Evolutionary conservation across 345 rosid species (phyloP).

Genomic region (Balakata baccata): DNA sequence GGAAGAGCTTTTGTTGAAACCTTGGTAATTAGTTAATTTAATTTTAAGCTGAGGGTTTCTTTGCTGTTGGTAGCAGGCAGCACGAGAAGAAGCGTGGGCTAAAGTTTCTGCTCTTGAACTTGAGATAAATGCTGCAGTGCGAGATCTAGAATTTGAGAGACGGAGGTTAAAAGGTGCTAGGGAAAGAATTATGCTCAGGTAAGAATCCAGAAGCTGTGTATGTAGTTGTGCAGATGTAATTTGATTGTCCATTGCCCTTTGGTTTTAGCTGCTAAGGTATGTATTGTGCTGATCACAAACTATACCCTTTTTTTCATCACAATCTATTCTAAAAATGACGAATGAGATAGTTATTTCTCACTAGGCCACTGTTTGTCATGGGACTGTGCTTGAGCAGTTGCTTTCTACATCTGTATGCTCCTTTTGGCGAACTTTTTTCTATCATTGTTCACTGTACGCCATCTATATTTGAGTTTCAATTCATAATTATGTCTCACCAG

Average conservation of each 20-base stretch:
- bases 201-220: slow-evolving; percentile 22
- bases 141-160: slow-evolving; percentile 89
- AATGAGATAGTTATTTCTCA: not conserved
- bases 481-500: not conserved
- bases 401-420: not conserved
- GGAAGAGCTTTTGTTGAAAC: slow-evolving; percentile 3
- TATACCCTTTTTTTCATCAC: not conserved
- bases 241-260: not conserved
- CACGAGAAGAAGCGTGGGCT: slow-evolving; percentile 97
- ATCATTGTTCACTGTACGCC: not conserved
- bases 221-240: not conserved
- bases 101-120: slow-evolving; percentile 85
- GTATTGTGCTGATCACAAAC: not conserved
- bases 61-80: slow-evolving; percentile 91
- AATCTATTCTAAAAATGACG: not conserved
- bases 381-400: not conserved
- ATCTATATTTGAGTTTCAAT: not conserved
- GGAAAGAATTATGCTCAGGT: slow-evolving; percentile 99
- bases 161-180: slow-evolving; percentile 90
- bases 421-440: not conserved
- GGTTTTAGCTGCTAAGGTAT: not conserved
- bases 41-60: slow-evolving; percentile 58
- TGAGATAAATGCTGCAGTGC: slow-evolving; percentile 71
- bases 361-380: not conserved
- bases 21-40: slow-evolving; percentile 4